phyloP scores from a whole-genome alignment of 148 eudicot species.

The Spergularia marina region DNA sequence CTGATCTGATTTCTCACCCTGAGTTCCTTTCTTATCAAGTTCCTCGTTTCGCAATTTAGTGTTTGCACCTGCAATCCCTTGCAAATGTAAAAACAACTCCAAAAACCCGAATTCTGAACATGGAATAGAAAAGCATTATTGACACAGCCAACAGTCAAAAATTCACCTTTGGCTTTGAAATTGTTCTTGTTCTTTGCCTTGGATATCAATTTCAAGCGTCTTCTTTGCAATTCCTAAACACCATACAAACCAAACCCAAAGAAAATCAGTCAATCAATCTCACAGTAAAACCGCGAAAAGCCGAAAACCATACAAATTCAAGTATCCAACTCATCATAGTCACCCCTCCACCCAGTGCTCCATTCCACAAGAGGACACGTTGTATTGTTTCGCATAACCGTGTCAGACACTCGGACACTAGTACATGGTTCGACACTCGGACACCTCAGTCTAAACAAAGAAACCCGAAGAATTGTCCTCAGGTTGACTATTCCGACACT shows the following conservation, averaged over 20 bases:
- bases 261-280: neutral
- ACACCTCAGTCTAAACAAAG: no score
- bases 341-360: no score
- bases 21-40: conserved; percentile 23
- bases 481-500: no score
- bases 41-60: conserved; percentile 26
- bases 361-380: no score
- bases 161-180: conserved; percentile 57
- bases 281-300: no score
- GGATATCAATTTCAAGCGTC: conserved; percentile 63
- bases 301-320: no score
- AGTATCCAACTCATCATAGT: no score
- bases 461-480: no score
- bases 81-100: neutral
- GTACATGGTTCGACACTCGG: no score
- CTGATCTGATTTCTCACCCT: conserved; percentile 21
- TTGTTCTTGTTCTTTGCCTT: conserved; percentile 44
- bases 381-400: no score
- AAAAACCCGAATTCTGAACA: neutral
- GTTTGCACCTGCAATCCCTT: conserved; percentile 8
- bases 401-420: no score
- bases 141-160: neutral
- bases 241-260: neutral
- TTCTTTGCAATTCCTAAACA: conserved; percentile 62
- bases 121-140: neutral